Conservation (phyloP, 495 filamentous ascomycete species). For the Umbilicaria muhlenbergii region DNA sequence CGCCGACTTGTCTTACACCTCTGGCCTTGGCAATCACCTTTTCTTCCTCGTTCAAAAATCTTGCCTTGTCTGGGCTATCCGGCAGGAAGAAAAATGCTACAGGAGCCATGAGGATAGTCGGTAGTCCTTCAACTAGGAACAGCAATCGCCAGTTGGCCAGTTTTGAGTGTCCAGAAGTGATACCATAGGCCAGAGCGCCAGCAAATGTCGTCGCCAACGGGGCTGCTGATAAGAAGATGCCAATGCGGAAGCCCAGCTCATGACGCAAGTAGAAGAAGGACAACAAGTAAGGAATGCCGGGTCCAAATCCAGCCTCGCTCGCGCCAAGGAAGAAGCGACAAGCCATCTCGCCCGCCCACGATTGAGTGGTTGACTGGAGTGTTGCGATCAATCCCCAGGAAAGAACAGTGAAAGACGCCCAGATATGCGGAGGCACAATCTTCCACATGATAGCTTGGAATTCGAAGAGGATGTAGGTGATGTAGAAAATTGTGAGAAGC, state of each 20-base stretch:
- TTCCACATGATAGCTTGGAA: constrained; percentile 61
- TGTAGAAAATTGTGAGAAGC: constrained; percentile 71
- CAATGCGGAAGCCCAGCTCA: constrained; percentile 62
- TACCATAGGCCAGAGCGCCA: constrained; percentile 68
- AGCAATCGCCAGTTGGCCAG: constrained; percentile 67
- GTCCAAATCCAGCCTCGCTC: constrained; percentile 52
- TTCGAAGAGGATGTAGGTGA: constrained; percentile 45
- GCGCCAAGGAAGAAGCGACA: constrained; percentile 52
- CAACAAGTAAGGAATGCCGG: constrained; percentile 55
- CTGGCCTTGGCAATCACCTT: constrained; percentile 50
- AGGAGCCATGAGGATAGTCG: constrained; percentile 48
- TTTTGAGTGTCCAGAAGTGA: constrained; percentile 50
- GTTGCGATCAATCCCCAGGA: constrained; percentile 41
- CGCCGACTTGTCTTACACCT: constrained; percentile 46
- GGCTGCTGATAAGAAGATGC: constrained; percentile 62
- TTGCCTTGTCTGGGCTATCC: constrained; percentile 51
- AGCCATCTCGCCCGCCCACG: constrained; percentile 50
- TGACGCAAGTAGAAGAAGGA: constrained; percentile 73
- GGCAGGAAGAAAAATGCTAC: constrained; percentile 56
- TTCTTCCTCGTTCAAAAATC: constrained; percentile 57
- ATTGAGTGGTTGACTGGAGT: constrained; percentile 42
- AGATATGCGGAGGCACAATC: constrained; percentile 40
- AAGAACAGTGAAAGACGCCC: constrained; percentile 31
- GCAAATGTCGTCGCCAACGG: constrained; percentile 75
- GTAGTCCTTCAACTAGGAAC: constrained; percentile 72